phyloP scores from a whole-genome alignment of 106 monocot genomes.

The Apostasia shenzhenica region DNA sequence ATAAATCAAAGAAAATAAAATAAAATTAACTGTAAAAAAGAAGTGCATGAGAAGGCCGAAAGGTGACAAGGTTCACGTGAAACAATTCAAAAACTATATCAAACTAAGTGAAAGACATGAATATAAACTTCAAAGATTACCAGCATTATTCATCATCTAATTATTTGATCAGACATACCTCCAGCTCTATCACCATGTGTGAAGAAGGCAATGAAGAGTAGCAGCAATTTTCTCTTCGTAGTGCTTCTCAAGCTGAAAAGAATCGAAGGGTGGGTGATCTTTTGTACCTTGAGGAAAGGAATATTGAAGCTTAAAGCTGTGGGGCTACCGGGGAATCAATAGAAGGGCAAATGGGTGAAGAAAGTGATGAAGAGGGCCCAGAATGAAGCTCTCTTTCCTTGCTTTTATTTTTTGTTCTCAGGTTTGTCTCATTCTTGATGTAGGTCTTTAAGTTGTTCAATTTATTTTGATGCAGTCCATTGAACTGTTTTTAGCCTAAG shows the following conservation, averaged over 20 bases:
- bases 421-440: too few relatives aligned
- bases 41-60: too few relatives aligned
- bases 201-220: background rate
- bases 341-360: background rate
- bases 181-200: slow-evolving; percentile 23
- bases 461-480: too few relatives aligned
- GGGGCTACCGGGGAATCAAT: slow-evolving; percentile 10
- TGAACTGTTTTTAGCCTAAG: too few relatives aligned
- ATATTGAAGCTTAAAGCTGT: slow-evolving; percentile 18
- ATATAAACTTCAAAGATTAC: background rate
- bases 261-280: background rate
- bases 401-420: background rate
- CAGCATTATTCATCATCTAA: too few relatives aligned
- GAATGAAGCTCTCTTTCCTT: background rate
- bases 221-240: background rate
- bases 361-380: slow-evolving; percentile 4
- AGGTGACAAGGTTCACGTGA: too few relatives aligned
- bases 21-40: too few relatives aligned
- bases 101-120: background rate
- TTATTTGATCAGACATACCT: slow-evolving; percentile 10
- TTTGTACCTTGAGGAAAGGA: slow-evolving; percentile 30
- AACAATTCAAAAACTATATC: background rate
- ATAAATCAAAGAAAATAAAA: too few relatives aligned
- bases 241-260: background rate
- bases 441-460: too few relatives aligned